Conservation (phyloP, 1,139 yeast genomes). For the Geotrichum klebahnii region DNA sequence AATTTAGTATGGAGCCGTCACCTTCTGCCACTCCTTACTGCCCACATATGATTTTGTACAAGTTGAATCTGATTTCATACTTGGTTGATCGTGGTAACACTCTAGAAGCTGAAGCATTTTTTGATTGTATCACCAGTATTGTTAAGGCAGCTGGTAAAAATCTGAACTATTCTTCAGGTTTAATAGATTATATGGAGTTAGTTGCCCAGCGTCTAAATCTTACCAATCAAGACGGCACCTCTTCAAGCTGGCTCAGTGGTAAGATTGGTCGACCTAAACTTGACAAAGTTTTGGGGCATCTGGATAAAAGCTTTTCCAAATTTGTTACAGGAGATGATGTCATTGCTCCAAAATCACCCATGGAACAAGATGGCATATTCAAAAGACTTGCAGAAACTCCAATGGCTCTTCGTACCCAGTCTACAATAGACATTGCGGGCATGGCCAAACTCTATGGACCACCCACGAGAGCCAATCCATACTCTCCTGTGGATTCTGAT, state of each 20-base stretch:
- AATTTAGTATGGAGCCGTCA: slow-evolving; percentile 24
- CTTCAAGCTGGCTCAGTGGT: slow-evolving; percentile 57
- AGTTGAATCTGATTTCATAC: slow-evolving; percentile 58
- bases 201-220: slow-evolving; percentile 28
- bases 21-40: slow-evolving; percentile 38
- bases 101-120: slow-evolving; percentile 55
- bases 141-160: slow-evolving; percentile 47
- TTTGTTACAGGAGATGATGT: slow-evolving; percentile 86
- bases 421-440: slow-evolving; percentile 13
- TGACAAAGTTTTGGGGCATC: slow-evolving; percentile 82
- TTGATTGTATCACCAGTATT: slow-evolving; percentile 49
- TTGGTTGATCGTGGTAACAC: slow-evolving; percentile 61
- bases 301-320: slow-evolving; percentile 73
- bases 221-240: slow-evolving; percentile 42
- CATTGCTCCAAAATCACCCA: slow-evolving; percentile 30
- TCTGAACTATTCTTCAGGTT: slow-evolving; percentile 42
- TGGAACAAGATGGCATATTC: slow-evolving; percentile 52
- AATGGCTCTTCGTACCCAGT: slow-evolving; percentile 22
- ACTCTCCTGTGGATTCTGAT: background rate
- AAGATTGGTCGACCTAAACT: slow-evolving; percentile 71
- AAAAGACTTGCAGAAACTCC: slow-evolving; percentile 50
- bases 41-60: slow-evolving; percentile 54
- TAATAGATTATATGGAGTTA: slow-evolving; percentile 42
- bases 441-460: slow-evolving; percentile 6
- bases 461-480: background rate